Conservation (phyloP, 768 basidiomycete genomes). For the Pholiota molesta region DNA sequence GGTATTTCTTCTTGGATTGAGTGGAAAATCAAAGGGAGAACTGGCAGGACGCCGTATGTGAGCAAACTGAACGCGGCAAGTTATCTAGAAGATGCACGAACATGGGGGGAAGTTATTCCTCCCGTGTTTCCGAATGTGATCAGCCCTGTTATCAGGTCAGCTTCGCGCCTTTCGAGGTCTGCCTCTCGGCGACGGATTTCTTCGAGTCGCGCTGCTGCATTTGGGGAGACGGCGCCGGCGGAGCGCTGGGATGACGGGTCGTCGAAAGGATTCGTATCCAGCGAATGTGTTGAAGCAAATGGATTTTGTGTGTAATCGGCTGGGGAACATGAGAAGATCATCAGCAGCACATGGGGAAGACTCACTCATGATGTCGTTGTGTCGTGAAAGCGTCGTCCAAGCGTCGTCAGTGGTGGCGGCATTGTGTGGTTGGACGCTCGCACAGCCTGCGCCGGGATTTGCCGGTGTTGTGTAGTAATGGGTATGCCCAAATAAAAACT, state of each 20-base stretch:
- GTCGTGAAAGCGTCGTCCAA: slow-evolving; percentile 6
- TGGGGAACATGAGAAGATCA: slow-evolving; percentile 15
- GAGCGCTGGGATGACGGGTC: slow-evolving; percentile 55
- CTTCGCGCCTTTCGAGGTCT: slow-evolving; percentile 80
- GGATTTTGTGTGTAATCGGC: slow-evolving; percentile 66
- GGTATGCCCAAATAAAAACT: neutral
- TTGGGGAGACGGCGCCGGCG: slow-evolving; percentile 29
- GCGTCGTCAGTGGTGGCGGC: neutral
- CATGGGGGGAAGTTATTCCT: slow-evolving; percentile 90
- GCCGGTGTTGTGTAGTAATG: slow-evolving; percentile 25
- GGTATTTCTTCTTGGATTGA: slow-evolving; percentile 91
- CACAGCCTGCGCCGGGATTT: slow-evolving; percentile 20
- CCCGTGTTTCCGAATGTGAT: slow-evolving; percentile 72
- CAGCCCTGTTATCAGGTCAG: slow-evolving; percentile 69
- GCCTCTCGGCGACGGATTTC: slow-evolving; percentile 78
- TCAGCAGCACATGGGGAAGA: slow-evolving; percentile 8
- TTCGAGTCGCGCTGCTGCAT: slow-evolving; percentile 50
- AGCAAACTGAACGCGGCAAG: slow-evolving; percentile 18
- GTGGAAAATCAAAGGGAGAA: slow-evolving; percentile 94
- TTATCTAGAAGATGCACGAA: slow-evolving; percentile 6
- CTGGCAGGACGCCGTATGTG: slow-evolving; percentile 41
- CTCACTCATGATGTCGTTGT: slow-evolving; percentile 38
- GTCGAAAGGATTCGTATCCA: slow-evolving; percentile 89
- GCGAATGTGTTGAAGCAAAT: slow-evolving; percentile 82
- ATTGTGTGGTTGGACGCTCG: neutral